A percentile compares a stretch with the other conserved stretches of the same genome.
phyloP scores from a whole-genome alignment of 140 eudicot species.

The Erigeron philadelphicus region DNA sequence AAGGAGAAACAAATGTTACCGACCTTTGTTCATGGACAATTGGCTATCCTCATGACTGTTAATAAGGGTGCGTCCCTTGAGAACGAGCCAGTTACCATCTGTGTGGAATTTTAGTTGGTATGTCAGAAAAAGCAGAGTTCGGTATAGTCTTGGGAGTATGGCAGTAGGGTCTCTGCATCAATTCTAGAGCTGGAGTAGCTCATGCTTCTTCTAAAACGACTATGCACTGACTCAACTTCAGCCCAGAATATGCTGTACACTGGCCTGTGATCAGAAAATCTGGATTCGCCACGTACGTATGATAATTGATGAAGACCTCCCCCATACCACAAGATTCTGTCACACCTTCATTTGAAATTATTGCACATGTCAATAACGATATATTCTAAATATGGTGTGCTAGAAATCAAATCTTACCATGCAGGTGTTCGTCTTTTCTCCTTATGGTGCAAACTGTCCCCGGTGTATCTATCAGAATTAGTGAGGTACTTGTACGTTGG shows the following conservation, averaged over 20 bases:
- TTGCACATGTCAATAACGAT: not conserved
- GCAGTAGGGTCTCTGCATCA: constrained; percentile 66
- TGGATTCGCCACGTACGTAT: constrained; percentile 85
- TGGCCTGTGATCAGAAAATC: constrained; percentile 89
- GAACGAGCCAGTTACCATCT: not conserved
- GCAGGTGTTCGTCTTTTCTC: constrained; percentile 91
- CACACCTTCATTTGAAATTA: constrained; percentile 57
- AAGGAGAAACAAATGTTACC: not conserved
- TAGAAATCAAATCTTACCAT: constrained; percentile 42
- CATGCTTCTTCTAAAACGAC: constrained; percentile 68
- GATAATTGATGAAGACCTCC: constrained; percentile 84
- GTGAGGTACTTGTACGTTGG: constrained; percentile 87
- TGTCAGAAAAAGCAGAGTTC: constrained; percentile 79
- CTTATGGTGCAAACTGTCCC: constrained; percentile 77
- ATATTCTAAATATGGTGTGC: not conserved
- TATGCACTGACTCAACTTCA: constrained; percentile 78
- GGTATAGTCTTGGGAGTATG: constrained; percentile 81
- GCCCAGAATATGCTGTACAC: constrained; percentile 91
- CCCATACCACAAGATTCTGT: constrained; percentile 85
- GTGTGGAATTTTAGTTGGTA: not conserved
- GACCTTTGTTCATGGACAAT: not conserved
- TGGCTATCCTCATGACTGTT: not conserved
- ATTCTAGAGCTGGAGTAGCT: constrained; percentile 68
- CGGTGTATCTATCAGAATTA: constrained; percentile 86
- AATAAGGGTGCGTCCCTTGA: not conserved